Evolutionary conservation across 2,329 filamentous ascomycete species (phyloP).

Genomic region (Venturia effusa): DNA sequence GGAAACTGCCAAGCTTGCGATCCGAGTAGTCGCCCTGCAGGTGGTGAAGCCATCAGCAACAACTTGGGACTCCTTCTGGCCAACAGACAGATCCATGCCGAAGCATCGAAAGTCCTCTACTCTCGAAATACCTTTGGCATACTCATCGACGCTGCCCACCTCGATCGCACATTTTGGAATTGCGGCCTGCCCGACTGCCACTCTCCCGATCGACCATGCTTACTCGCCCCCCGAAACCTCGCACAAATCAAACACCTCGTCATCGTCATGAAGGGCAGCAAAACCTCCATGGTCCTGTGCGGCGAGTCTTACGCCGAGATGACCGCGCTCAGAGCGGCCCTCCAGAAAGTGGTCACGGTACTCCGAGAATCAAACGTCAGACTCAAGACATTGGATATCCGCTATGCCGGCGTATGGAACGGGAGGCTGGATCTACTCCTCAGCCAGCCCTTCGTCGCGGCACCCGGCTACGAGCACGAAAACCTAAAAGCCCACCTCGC

Average conservation of each 20-base stretch:
- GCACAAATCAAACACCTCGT: background rate
- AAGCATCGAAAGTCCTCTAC: background rate
- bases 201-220: background rate
- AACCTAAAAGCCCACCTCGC: no score
- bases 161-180: background rate
- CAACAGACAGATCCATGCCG: background rate
- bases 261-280: background rate
- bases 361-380: background rate
- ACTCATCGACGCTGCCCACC: background rate
- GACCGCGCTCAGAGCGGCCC: background rate
- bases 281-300: background rate
- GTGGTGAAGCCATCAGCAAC: no score
- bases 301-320: background rate
- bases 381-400: background rate
- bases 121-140: background rate
- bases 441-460: no score
- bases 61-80: background rate
- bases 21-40: no score
- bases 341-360: background rate
- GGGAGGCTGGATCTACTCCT: background rate
- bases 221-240: background rate
- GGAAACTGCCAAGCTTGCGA: no score
- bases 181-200: background rate
- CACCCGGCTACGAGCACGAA: no score
- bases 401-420: background rate